Base-by-base conservation (phyloP, 2,329 filamentous ascomycete species). In the Zasmidium angulare region DNA sequence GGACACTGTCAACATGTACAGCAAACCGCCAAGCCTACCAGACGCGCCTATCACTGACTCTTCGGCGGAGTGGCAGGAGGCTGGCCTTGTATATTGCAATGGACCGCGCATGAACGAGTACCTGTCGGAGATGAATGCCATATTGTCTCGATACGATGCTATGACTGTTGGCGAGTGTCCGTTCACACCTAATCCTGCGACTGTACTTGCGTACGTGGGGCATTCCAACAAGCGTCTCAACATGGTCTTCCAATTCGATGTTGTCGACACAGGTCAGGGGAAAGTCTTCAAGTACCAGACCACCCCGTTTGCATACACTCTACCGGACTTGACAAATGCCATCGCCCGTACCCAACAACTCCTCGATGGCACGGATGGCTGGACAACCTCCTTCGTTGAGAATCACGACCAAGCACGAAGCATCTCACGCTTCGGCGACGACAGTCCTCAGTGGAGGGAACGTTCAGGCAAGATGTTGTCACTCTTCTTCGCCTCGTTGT, bases 201-300 rank as follows among this genome's bases (percentile, higher is more conserved):
- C 24, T n/a, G 55, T 60, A 21, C 23, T 55, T 4, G 24, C 75
- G 14, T 78, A 77, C 3, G 85, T 89, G 1, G 78, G 78, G 2
- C 79, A 77, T 40, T 43, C 58, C 14, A 78, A 83, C 12, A 78
- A 80, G 29, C 85, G 89, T 68, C 73, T 89, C 48, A 86, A 84
- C 69, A 89, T 89, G 85, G 86, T 89, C 53, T 89, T 90, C 72
- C 83, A 88, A 65, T 89, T 89, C 69, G 86, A 89, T 56, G 76
- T 84, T 20, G 77, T 84, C 61, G 77, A 81, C 29, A 72, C 59
- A 21, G 59, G 83, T 21, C 81, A 83, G 82, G 21, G 59, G 53
- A 6, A 71, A 53, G 47, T 64, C 21, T 68, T 80, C 59, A 81
- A 82, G 61, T 81, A 72, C 86, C 47, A 79, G 74, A 76, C 50